Conservation (phyloP, 176 grass and related monocot species). For the Alopecurus myosuroides region DNA sequence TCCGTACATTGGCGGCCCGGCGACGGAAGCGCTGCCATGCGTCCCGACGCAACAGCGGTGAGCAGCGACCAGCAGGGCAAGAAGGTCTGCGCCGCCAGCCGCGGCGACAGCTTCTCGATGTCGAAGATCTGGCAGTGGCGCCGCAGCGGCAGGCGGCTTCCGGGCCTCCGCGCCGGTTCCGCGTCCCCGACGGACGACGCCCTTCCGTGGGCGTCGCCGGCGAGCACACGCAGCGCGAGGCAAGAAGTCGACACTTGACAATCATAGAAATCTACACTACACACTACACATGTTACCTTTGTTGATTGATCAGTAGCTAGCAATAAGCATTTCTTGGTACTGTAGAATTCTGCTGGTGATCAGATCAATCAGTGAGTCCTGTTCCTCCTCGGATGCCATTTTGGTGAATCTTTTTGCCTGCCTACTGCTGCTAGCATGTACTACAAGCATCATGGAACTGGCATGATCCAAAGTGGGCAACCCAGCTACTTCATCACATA, state of each 20-base stretch:
- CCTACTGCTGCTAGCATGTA: neutral
- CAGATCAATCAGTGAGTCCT: neutral
- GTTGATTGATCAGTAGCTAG: conserved; percentile 3
- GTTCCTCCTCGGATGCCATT: neutral
- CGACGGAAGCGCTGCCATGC: neutral
- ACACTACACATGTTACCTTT: neutral
- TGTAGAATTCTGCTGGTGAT: conserved; percentile 24
- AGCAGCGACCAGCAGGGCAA: conserved; percentile 34
- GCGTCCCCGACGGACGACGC: conserved; percentile 20
- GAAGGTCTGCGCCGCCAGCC: conserved; percentile 43
- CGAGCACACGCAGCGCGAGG: neutral
- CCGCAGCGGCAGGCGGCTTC: conserved; percentile 50
- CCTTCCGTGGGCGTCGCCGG: conserved; percentile 45
- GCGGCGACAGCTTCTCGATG: conserved; percentile 92
- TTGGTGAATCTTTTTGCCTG: neutral
- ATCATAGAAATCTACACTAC: neutral
- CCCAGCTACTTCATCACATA: neutral
- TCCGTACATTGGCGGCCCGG: conserved; percentile 37
- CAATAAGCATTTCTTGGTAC: conserved; percentile 25
- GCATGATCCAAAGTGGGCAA: neutral
- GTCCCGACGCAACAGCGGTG: neutral
- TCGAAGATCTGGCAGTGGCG: conserved; percentile 98
- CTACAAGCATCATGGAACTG: neutral
- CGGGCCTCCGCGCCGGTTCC: conserved; percentile 28
- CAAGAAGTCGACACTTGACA: conserved; percentile 16